Evolutionary conservation across 495 filamentous ascomycete species (phyloP).

Genomic region (Durotheca rogersii): DNA sequence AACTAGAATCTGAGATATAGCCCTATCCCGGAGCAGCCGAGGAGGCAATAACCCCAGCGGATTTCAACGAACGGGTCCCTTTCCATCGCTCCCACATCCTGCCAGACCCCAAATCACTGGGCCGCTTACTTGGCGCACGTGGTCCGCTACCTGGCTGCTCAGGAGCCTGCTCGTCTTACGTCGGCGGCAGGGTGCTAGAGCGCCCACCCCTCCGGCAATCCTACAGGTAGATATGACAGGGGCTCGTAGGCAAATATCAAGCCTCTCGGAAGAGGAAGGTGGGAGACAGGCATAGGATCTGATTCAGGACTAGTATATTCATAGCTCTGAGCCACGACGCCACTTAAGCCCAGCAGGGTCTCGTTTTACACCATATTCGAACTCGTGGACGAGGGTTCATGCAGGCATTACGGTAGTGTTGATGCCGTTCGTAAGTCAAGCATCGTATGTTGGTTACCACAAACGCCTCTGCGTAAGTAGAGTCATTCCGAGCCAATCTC

Average conservation of each 20-base stretch:
- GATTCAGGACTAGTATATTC: background rate
- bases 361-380: background rate
- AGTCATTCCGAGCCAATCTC: background rate
- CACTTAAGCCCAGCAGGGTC: background rate
- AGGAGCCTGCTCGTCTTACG: background rate
- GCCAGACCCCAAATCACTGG: background rate
- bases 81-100: background rate
- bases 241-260: background rate
- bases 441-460: background rate
- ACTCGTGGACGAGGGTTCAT: background rate
- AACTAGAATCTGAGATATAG: background rate
- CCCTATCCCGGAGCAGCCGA: background rate
- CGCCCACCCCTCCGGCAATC: background rate
- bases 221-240: background rate
- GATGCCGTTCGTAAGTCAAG: background rate
- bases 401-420: background rate
- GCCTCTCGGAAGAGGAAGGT: background rate
- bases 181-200: background rate
- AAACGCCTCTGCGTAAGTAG: background rate
- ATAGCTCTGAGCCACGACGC: background rate
- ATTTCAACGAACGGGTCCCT: background rate
- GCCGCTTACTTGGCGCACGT: background rate
- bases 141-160: background rate
- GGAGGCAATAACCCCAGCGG: background rate
- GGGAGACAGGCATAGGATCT: background rate